These are phyloP conservation scores for Sechiopsis laciniata DNA, from an alignment of 306 rosid species.

Conservation along the genomic window DNA sequence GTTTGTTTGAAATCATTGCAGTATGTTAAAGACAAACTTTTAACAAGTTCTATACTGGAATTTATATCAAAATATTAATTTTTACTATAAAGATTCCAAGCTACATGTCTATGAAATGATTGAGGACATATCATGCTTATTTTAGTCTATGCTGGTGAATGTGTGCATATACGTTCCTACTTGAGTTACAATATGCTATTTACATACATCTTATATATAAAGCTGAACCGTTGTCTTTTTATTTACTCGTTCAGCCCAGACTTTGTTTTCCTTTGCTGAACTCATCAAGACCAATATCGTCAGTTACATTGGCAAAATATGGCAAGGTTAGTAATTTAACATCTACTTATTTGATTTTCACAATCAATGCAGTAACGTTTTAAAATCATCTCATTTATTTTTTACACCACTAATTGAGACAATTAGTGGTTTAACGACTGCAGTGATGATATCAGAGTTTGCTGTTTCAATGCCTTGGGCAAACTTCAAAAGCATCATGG, in stretches of 20 bases:
- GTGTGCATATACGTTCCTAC: neutral
- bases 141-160: neutral
- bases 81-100: neutral
- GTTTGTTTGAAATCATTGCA: neutral
- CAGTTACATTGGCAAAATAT: conserved; percentile 67
- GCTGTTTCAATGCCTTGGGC: conserved; percentile 58
- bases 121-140: neutral
- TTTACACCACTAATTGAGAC: conserved; percentile 43
- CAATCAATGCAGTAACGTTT: conserved; percentile 2
- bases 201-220: neutral
- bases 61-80: neutral
- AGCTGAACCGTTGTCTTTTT: neutral
- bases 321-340: conserved; percentile 48
- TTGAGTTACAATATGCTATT: neutral
- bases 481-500: conserved; percentile 59
- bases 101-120: neutral
- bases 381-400: conserved; percentile 28
- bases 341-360: neutral
- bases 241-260: conserved; percentile 44
- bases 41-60: neutral
- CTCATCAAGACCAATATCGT: conserved; percentile 43
- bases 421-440: conserved; percentile 92
- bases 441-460: conserved; percentile 63
- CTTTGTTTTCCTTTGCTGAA: conserved; percentile 59
- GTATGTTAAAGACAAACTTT: neutral